Conservation (phyloP, 2,329 filamentous ascomycete genomes). For the Endothia cerciana region DNA sequence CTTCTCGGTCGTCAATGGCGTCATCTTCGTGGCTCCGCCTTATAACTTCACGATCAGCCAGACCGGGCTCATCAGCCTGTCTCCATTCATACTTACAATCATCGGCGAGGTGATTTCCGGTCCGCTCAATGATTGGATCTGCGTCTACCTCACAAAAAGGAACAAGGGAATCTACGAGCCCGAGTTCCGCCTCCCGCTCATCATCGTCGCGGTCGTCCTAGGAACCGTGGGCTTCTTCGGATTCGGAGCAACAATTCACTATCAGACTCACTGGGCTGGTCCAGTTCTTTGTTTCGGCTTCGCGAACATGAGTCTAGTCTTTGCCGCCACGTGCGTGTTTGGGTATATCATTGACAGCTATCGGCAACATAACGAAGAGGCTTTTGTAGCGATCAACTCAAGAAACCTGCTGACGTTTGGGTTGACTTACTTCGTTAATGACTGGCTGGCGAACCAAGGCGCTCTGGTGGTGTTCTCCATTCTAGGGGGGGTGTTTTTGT, state of each 20-base stretch:
- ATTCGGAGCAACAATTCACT: slow-evolving; percentile 50
- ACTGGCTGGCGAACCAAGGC: slow-evolving; percentile 43
- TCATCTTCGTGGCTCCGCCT: slow-evolving; percentile 53
- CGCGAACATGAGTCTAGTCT: slow-evolving; percentile 52
- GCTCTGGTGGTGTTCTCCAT: slow-evolving; percentile 43
- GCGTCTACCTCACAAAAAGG: slow-evolving; percentile 49
- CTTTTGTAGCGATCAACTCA: slow-evolving; percentile 56
- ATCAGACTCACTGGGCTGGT: slow-evolving; percentile 51
- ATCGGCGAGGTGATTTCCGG: slow-evolving; percentile 50
- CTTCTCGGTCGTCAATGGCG: slow-evolving; percentile 51
- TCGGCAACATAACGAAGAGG: slow-evolving; percentile 50
- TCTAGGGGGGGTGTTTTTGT: slow-evolving; percentile 47
- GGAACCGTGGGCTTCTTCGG: slow-evolving; percentile 51
- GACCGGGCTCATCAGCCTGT: slow-evolving; percentile 55
- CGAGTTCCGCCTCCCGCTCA: slow-evolving; percentile 52
- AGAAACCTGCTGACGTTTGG: slow-evolving; percentile 52
- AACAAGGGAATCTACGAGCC: slow-evolving; percentile 59
- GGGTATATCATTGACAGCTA: slow-evolving; percentile 56
- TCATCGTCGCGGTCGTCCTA: slow-evolving; percentile 45
- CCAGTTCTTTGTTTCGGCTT: slow-evolving; percentile 53
- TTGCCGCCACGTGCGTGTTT: slow-evolving; percentile 52
- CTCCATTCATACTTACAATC: slow-evolving; percentile 52
- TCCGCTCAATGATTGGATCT: slow-evolving; percentile 50
- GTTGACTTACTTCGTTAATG: slow-evolving; percentile 48
- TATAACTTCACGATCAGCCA: slow-evolving; percentile 56